Base-by-base conservation (phyloP, 1,139 yeast species). In the Candida sanyaensis region DNA sequence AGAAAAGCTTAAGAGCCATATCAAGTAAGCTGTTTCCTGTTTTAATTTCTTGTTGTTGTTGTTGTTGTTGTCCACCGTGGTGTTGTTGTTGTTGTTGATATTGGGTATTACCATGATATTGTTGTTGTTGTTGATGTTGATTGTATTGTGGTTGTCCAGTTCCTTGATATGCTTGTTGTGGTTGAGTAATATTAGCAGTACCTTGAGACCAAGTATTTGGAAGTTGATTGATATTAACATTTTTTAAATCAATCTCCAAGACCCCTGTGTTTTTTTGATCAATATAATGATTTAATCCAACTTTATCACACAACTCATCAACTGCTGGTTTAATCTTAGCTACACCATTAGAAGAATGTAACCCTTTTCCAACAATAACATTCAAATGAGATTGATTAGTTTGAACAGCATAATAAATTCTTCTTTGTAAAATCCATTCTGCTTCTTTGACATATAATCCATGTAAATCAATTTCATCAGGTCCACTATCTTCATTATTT, bases 301-400 rank as follows among this genome's bases (percentile, higher is more conserved):
- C 80, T 57, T 88, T 86, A 39, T 70, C 64, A 65, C 96, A 90
- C 63, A 90, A 69, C 41, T 83, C 79, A 60, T 88, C 93, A 13
- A 91, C 83, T 0, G 97, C 97, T 1, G 97, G 97, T 64, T 86
- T 88, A 57, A 93, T 69, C 66, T 91, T 92, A 44, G 97, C 93
- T 44, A 89, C 80, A 30, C 96, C 96, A 56, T 83, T 74, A 44
- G 78, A 75, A 0, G 97, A 88, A 64, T 93, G 98, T 44, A 83
- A 63, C 10, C 98, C 99, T 66, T 92, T 92, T n/a, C 98, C 98
- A 9, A 91, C 97, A 62, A 93, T 92, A 17, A 89, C 89, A 50
- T 77, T 70, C 47, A 83, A 64, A 45, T 73, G 75, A 34, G 65
- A 59, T 61, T 90, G 96, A 51, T 80, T 73, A 41, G 88, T 78